Base-by-base conservation (phyloP, 768 basidiomycete genomes). In the Suillus subalutaceus region DNA sequence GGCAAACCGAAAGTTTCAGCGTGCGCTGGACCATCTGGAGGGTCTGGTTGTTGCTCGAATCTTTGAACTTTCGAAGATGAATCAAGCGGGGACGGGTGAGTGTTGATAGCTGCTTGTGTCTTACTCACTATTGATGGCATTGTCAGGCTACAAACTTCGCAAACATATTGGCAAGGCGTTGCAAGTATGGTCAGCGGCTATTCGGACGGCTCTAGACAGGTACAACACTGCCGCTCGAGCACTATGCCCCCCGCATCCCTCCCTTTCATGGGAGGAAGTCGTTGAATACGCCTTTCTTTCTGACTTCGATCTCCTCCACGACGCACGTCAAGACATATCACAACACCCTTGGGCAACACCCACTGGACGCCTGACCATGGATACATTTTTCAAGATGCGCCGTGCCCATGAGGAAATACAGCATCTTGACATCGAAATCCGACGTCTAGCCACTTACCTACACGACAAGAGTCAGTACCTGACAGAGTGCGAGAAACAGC, bases 31-130 rank as follows among this genome's bases (percentile, higher is more conserved):
- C n/a, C 9, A 57, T 32, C 46, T 73, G 15, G 66, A 73, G 26
- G 65, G 63, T 5, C 41, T 73, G 1, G 62, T 72, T 15, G 64
- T 73, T 9, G 20, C 43, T 18, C 68, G 60, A 9, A 50, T 73
- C 15, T 72, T 72, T 50, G 72, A 73, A 64, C 67, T 73, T 0
- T 63, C 66, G 3, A 73, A 73, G 64, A 62, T 65, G 46, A 70
- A 70, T 41, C 30, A 43, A 26, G 64, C 63, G 8, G 65, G 52
- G 6, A 78, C 73, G 2, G 75, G 78, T 79, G 62, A 48, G 75
- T 68, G 4, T 46, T n/a, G 10, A 65, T 50, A 6, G 7, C 6
- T 37, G 35, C 35, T 37, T 9, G 35, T 5, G 1, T 37, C 35
- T 1, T 37, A 6, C 35, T 8, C 35, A 37, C 8, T 37, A 37